Evolutionary conservation across 805 yeast genomes (phyloP).

Genomic region (Hanseniaspora valbyensis): DNA sequence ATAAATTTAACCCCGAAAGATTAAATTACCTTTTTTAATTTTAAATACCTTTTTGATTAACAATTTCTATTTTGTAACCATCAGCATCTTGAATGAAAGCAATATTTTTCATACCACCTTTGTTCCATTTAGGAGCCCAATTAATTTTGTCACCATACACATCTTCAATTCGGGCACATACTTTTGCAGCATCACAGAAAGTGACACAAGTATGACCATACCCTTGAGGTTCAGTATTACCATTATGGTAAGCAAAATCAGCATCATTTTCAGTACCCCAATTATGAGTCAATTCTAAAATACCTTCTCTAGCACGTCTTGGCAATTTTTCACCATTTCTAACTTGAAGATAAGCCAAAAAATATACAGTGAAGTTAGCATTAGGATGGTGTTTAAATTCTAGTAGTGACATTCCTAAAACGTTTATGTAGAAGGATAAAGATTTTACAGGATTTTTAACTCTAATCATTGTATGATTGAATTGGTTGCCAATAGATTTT

Average conservation of each 20-base stretch:
- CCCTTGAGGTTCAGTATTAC: constrained; percentile 70
- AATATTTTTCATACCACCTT: constrained; percentile 45
- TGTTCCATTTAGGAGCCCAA: constrained; percentile 50
- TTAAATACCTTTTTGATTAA: constrained; percentile 21
- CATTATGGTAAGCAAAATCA: constrained; percentile 67
- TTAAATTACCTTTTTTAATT: no score
- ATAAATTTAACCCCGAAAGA: no score
- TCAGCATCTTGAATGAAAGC: constrained; percentile 85
- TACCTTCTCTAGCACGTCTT: constrained; percentile 44
- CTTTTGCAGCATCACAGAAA: constrained; percentile 42
- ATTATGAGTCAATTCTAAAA: constrained; percentile 85
- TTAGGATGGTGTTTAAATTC: constrained; percentile 44
- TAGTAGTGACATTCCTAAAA: constrained; percentile 69
- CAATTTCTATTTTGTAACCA: constrained; percentile 71
- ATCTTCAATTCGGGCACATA: constrained; percentile 39
- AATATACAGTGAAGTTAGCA: constrained; percentile 78
- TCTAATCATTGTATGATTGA: constrained; percentile 90
- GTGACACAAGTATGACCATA: constrained; percentile 78
- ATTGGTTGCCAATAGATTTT: constrained; percentile 25
- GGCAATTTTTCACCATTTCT: constrained; percentile 24
- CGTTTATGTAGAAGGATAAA: constrained; percentile 64
- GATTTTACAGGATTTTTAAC: constrained; percentile 74
- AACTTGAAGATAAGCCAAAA: constrained; percentile 37
- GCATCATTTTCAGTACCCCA: constrained; percentile 86
- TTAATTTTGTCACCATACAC: constrained; percentile 40